These are phyloP conservation scores for Bretziella fagacearum DNA, from an alignment of 2,329 filamentous ascomycete genomes.

Conservation along the genomic window DNA sequence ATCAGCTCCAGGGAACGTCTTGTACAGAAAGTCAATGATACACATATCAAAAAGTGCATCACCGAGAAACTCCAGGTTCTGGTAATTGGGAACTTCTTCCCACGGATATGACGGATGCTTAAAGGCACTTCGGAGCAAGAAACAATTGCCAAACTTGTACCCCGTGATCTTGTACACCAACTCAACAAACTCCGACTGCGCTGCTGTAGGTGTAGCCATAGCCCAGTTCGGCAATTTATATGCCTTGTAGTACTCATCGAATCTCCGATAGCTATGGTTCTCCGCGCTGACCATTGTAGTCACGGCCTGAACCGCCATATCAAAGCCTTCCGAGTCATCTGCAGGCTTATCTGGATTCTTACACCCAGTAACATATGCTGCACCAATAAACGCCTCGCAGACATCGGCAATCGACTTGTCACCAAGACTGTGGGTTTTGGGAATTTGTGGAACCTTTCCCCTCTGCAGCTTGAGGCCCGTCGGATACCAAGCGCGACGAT, in stretches of 20 bases:
- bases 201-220: conserved; percentile 38
- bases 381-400: conserved; percentile 85
- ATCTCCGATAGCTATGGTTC: conserved; percentile 53
- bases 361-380: conserved; percentile 43
- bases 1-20: conserved; percentile 57
- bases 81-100: conserved; percentile 72
- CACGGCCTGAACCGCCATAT: conserved; percentile 45
- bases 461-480: conserved; percentile 54
- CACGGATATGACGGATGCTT: conserved; percentile 66
- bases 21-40: conserved; percentile 68
- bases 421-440: conserved; percentile 46
- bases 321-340: conserved; percentile 24
- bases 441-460: conserved; percentile 43
- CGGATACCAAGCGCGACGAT: conserved; percentile 77
- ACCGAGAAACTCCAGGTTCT: conserved; percentile 81
- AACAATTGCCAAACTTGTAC: conserved; percentile 55
- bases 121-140: conserved; percentile 68
- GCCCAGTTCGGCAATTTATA: conserved; percentile 63
- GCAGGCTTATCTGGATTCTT: conserved; percentile 25
- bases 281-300: conserved; percentile 51
- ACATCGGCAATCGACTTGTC: conserved; percentile 92
- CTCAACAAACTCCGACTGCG: conserved; percentile 49
- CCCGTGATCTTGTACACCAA: conserved; percentile 42
- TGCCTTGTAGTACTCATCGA: conserved; percentile 52
- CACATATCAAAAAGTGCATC: conserved; percentile 78